Percentiles rank a stretch among this genome's conserved stretches.
These are phyloP conservation scores for Globisporangium heterothallicum DNA, from an alignment of 352 stramenopile species.

Conservation along the genomic window DNA sequence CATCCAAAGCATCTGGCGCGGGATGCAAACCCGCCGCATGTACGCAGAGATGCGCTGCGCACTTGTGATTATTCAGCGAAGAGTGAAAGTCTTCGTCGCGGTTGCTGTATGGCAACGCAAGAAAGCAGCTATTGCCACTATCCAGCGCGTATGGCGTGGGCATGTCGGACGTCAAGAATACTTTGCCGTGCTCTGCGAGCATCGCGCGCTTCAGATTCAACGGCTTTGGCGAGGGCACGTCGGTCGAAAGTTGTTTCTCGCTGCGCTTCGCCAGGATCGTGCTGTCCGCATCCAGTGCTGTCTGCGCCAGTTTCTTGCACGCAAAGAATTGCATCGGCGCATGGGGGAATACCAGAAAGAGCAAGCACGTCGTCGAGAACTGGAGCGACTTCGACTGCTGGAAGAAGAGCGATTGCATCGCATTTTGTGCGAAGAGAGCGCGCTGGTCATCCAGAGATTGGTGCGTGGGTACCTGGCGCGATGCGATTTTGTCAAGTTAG, in stretches of 20 bases:
- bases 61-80: conserved; percentile 42
- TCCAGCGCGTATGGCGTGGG: conserved; percentile 35
- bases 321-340: conserved; percentile 24
- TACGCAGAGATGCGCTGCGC: conserved; percentile 32
- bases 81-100: conserved; percentile 40
- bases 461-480: conserved; percentile 45
- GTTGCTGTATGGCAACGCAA: conserved; percentile 27
- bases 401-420: conserved; percentile 18
- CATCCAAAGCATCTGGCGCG: conserved; percentile 65
- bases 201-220: conserved; percentile 42
- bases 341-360: conserved; percentile 24
- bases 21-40: conserved; percentile 27
- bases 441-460: conserved; percentile 37
- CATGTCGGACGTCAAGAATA: conserved; percentile 21
- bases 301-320: conserved; percentile 29
- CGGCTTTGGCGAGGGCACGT: conserved; percentile 32
- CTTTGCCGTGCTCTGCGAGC: conserved; percentile 23
- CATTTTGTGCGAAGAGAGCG: conserved; percentile 23
- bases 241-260: conserved; percentile 31
- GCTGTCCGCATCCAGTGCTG: conserved; percentile 48
- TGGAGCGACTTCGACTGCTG: conserved; percentile 11
- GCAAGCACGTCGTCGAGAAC: conserved; percentile 25
- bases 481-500: conserved; percentile 29
- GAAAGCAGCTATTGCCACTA: conserved; percentile 9
- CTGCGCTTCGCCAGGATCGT: conserved; percentile 28